Conservation (phyloP, 2,329 filamentous ascomycete species). For the Stylonectria norvegica region DNA sequence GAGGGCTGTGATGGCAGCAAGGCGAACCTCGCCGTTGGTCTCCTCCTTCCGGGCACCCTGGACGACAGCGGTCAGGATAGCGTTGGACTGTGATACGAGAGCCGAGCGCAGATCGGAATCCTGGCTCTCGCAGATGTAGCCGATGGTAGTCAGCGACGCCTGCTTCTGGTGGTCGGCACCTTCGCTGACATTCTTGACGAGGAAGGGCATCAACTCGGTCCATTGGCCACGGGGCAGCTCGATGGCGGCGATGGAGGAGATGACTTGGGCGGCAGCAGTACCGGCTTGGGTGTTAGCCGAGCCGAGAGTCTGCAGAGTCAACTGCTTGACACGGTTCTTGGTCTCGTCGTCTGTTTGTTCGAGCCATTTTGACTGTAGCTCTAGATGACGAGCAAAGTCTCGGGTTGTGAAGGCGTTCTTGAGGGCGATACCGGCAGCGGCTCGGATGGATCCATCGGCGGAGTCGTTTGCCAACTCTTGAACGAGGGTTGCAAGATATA, state of each 20-base stretch:
- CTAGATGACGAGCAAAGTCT: slow-evolving; percentile 80
- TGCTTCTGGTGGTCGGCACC: slow-evolving; percentile 89
- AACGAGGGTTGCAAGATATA: slow-evolving; percentile 89
- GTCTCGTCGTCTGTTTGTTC: slow-evolving; percentile 75
- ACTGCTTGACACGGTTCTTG: slow-evolving; percentile 82
- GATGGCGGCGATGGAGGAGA: slow-evolving; percentile 90
- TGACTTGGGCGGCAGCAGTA: slow-evolving; percentile 88
- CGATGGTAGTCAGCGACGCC: slow-evolving; percentile 90
- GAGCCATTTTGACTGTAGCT: slow-evolving; percentile 92
- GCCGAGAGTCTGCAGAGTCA: slow-evolving; percentile 82
- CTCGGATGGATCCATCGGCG: slow-evolving; percentile 78
- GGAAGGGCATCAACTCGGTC: slow-evolving; percentile 80
- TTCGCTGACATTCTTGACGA: slow-evolving; percentile 90
- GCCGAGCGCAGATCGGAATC: slow-evolving; percentile 80
- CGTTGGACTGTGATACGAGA: slow-evolving; percentile 85
- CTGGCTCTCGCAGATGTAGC: slow-evolving; percentile 96
- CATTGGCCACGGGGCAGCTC: slow-evolving; percentile 92
- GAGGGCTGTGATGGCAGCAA: slow-evolving; percentile 88
- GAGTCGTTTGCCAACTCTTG: slow-evolving; percentile 91
- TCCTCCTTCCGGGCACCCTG: slow-evolving; percentile 98
- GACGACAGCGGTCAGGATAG: slow-evolving; percentile 94
- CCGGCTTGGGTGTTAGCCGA: slow-evolving; percentile 80
- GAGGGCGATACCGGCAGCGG: slow-evolving; percentile 89
- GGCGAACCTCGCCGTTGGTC: slow-evolving; percentile 82
- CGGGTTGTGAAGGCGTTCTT: slow-evolving; percentile 98